phyloP scores from a whole-genome alignment of 345 rosid species.

The Passiflora organensis region DNA sequence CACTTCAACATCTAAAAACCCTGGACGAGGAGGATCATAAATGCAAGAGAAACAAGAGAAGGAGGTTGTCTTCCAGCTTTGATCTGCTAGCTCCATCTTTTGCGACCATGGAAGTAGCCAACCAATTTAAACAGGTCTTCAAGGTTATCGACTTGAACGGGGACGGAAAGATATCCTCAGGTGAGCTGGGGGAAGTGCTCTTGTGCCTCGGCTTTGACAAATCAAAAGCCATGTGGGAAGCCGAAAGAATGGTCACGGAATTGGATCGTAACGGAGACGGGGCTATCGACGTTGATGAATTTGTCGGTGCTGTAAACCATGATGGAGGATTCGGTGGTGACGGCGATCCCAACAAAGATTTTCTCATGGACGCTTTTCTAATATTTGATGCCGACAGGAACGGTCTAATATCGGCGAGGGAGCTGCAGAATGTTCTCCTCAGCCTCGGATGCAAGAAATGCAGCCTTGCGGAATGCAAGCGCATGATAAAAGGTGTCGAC shows the following conservation, averaged over 20 bases:
- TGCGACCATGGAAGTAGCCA: slow-evolving; percentile 28
- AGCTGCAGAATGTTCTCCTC: slow-evolving; percentile 33
- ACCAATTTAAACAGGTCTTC: slow-evolving; percentile 40
- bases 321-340: slow-evolving; percentile 1
- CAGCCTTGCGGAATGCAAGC: slow-evolving; percentile 34
- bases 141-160: slow-evolving; percentile 38
- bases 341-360: slow-evolving; percentile 13
- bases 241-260: slow-evolving; percentile 32
- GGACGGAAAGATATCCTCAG: slow-evolving; percentile 44
- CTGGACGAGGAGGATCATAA: not conserved
- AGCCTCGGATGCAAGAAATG: slow-evolving; percentile 29
- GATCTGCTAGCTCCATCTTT: slow-evolving; percentile 21
- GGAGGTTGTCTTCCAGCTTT: slow-evolving; percentile 14
- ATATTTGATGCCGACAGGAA: slow-evolving; percentile 38
- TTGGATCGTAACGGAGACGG: slow-evolving; percentile 54
- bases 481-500: slow-evolving; percentile 47
- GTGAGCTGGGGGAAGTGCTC: slow-evolving; percentile 38
- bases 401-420: slow-evolving; percentile 45
- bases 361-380: slow-evolving; percentile 39
- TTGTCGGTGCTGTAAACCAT: slow-evolving; percentile 17
- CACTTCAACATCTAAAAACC: not conserved
- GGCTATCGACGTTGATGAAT: slow-evolving; percentile 38
- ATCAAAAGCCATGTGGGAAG: slow-evolving; percentile 28
- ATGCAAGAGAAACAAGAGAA: slow-evolving; percentile 2
- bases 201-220: slow-evolving; percentile 27